Evolutionary conservation across 495 filamentous ascomycete species (phyloP), one percentile per base, ranked within the genome.

Genomic region (Aspergillus indologenus): DNA sequence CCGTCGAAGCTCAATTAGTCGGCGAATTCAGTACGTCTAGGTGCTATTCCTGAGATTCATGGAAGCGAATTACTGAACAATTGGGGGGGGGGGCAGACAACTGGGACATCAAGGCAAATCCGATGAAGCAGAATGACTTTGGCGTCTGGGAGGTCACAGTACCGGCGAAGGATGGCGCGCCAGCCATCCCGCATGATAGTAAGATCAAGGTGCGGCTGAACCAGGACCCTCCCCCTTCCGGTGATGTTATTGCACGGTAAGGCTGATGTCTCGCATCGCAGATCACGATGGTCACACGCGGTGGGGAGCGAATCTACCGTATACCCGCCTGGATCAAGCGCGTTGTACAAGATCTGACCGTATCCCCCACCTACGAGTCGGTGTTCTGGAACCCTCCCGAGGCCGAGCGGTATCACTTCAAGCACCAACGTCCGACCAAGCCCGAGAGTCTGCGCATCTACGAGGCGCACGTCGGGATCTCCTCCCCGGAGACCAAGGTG

Each of bases 401-500:
- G 47, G 75, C 77, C 50, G 84, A 90, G 65, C 78, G 74, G 67
- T 96, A 97, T 71, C 76, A 75, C 17, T 96, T 96, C 84, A 89
- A 92, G 73, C 82, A 98, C 71, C 61, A 82, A 22, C 82, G 87
- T 20, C 94, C 93, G 12, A 85, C 86, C 72, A 96, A 92, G 79
- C 94, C 94, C 6, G 75, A 82, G 61, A 94, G 90, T 66, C 86
- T 86, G 42, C 85, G 95, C 44, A 92, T 98, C 47, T 98, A 98
- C 72, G 94, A 98, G 75, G 95, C 95, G 14, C 94, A 98, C 72
- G 92, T 98, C 53, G 94, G 94, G 50, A 98, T 98, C 67, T 96
- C 91, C 12, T 95, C 92, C 5, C 91, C 92, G 1, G 94, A 98
- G 62, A 84, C 86, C 49, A 85, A 81, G 57, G 90, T 98, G 31